Percentiles rank a stretch among this genome's conserved stretches.
Evolutionary conservation across 805 yeast species (phyloP).

Genomic region (Lipomyces orientalis): DNA sequence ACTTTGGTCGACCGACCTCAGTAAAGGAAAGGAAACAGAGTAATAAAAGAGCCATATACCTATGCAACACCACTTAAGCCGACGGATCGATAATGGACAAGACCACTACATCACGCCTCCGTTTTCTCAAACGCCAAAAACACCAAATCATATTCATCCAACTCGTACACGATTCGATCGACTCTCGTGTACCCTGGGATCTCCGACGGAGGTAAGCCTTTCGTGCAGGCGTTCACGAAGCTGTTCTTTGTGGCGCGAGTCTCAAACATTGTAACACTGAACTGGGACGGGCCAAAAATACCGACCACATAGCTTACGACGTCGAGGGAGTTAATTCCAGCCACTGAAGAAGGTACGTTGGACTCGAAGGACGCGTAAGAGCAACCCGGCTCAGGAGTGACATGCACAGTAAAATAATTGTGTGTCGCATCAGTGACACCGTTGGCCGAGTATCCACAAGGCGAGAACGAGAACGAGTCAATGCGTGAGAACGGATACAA

Average conservation of each 20-base stretch:
- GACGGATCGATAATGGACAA: background rate
- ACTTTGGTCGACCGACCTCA: background rate
- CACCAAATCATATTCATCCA: slow-evolving; percentile 73
- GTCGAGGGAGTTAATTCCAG: slow-evolving; percentile 44
- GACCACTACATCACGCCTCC: background rate
- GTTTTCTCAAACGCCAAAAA: slow-evolving; percentile 64
- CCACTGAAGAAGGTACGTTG: slow-evolving; percentile 60
- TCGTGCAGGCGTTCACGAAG: slow-evolving; percentile 17
- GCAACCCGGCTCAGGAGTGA: slow-evolving; percentile 93
- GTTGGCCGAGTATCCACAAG: slow-evolving; percentile 95
- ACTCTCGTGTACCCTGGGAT: slow-evolving; percentile 61
- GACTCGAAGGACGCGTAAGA: slow-evolving; percentile 96
- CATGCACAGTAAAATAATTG: slow-evolving; percentile 81
- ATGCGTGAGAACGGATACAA: slow-evolving; percentile 56
- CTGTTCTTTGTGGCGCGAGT: slow-evolving; percentile 40
- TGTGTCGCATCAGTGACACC: slow-evolving; percentile 64
- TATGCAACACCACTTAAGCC: background rate
- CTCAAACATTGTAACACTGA: slow-evolving; percentile 63
- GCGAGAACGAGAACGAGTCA: slow-evolving; percentile 89
- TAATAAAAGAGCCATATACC: background rate
- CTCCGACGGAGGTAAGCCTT: slow-evolving; percentile 37
- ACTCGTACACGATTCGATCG: slow-evolving; percentile 75
- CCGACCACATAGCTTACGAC: slow-evolving; percentile 64
- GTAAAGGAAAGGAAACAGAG: background rate
- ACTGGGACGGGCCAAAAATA: slow-evolving; percentile 76